Base-by-base conservation (phyloP, 1,139 yeast genomes). In the Nakaseomyces uthaithaninus region DNA sequence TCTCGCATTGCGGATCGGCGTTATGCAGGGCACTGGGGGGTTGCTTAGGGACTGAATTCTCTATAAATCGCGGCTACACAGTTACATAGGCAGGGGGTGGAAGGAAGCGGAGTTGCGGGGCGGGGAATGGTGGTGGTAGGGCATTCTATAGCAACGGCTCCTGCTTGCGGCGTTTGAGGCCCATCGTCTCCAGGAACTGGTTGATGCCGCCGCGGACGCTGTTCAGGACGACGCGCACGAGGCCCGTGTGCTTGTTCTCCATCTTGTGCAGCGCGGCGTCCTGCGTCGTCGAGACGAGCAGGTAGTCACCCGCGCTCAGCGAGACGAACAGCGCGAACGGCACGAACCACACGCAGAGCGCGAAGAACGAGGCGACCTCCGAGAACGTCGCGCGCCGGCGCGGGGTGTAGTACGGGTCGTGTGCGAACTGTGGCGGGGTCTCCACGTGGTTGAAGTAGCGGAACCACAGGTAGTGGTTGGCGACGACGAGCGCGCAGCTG, bases 261-360 rank as follows among this genome's bases (percentile, higher is more conserved):
- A 33, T 22, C 23, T 23, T 34, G 15, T 12, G 37, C 28, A 23
- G 20, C n/a, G 28, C 28, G 19, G 27, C 27, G 27, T 33, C 36
- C 19, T 17, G 16, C 7, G 36, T 20, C 7, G 36, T 15, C 15
- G 19, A n/a, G 7, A 12, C 28, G 17, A 28, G 16, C 12, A 83
- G 76, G 55, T 86, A 83, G 54, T 93, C 99, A 47, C 86, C 84
- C 5, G 97, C 97, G 58, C 94, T 83, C 45, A 91, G 70, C 39
- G 95, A 82, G 20, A 93, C 91, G 63, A 93, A 89, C 47, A 93
- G 69, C 2, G 95, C 80, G 62, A 91, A 87, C 24, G 99, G 99
- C 33, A 91, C 74, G 45, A 89, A 71, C 99, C 99, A 91, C 11
- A 91, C 80, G 53, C 94, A 80, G 33, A 91, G 66, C 1, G 96